phyloP scores from a whole-genome alignment of 1,284 basidiomycete species.

The Grifola frondosa region DNA sequence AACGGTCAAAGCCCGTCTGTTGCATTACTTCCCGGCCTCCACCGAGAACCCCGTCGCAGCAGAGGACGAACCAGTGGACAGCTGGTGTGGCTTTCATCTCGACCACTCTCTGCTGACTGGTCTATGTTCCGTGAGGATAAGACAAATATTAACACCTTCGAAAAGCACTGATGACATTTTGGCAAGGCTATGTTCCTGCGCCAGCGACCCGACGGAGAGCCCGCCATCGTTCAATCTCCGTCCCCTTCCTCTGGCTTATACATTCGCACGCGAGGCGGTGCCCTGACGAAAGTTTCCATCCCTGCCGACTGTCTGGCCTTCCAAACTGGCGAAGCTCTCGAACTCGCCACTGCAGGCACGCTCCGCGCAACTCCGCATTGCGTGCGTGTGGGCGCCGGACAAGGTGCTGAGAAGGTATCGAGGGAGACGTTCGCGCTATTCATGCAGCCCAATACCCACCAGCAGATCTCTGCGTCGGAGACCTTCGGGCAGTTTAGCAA shows the following conservation, averaged over 20 bases:
- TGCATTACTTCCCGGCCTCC: slow-evolving; percentile 86
- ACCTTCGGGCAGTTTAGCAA: slow-evolving; percentile 91
- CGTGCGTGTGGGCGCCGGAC: slow-evolving; percentile 64
- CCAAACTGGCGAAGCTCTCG: slow-evolving; percentile 91
- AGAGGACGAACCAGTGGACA: slow-evolving; percentile 70
- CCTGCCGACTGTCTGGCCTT: slow-evolving; percentile 83
- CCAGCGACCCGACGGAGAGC: slow-evolving; percentile 38
- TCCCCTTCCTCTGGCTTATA: slow-evolving; percentile 81
- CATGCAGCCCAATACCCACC: slow-evolving; percentile 87
- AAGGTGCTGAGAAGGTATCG: slow-evolving; percentile 54
- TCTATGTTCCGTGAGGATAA: slow-evolving; percentile 71
- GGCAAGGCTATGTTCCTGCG: slow-evolving; percentile 77
- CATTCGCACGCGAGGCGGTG: slow-evolving; percentile 79
- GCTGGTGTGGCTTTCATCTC: slow-evolving; percentile 80
- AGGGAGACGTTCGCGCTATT: slow-evolving; percentile 88
- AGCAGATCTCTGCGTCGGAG: slow-evolving; percentile 63
- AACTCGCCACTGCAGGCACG: slow-evolving; percentile 76
- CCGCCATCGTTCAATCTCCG: slow-evolving; percentile 60
- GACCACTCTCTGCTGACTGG: slow-evolving; percentile 90
- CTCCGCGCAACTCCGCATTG: slow-evolving; percentile 90
- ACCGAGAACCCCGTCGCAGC: slow-evolving; percentile 35
- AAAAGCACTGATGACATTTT: slow-evolving; percentile 26
- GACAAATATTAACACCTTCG: neutral
- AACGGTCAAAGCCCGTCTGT: slow-evolving; percentile 80
- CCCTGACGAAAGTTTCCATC: slow-evolving; percentile 79